phyloP scores from a whole-genome alignment of 495 filamentous ascomycete species.

The Xylaria curta region DNA sequence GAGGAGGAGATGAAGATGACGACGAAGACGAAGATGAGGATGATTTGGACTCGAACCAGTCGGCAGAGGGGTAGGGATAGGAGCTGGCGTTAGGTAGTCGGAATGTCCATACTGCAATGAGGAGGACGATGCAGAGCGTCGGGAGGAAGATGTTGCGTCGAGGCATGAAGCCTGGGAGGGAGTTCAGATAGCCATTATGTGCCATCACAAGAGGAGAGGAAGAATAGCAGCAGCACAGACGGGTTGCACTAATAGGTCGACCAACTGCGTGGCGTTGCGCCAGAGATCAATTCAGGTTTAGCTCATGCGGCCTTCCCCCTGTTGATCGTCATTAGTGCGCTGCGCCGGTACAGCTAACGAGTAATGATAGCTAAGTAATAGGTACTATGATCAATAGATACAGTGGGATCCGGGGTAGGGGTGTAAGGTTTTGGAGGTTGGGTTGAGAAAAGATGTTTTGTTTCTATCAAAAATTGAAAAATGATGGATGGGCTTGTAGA shows the following conservation, averaged over 20 bases:
- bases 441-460: background rate
- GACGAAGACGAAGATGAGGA: conserved; percentile 14
- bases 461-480: background rate
- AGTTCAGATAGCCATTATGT: conserved; percentile 39
- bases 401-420: background rate
- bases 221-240: conserved; percentile 9
- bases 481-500: background rate
- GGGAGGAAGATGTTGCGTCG: conserved; percentile 39
- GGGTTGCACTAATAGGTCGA: conserved; percentile 24
- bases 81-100: conserved; percentile 26
- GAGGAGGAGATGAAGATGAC: background rate
- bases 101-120: conserved; percentile 38
- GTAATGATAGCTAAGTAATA: background rate
- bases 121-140: conserved; percentile 41
- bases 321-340: conserved; percentile 8
- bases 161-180: conserved; percentile 43
- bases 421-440: background rate
- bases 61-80: conserved; percentile 25
- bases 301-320: background rate
- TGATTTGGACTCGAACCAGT: conserved; percentile 35
- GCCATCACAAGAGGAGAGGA: conserved; percentile 24
- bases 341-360: background rate
- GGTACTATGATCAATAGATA: background rate
- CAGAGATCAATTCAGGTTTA: conserved; percentile 16
- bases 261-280: background rate